Evolutionary conservation across 116 monocot species (phyloP), one percentile per base, ranked within the genome.

Genomic region (Cymodocea nodosa): DNA sequence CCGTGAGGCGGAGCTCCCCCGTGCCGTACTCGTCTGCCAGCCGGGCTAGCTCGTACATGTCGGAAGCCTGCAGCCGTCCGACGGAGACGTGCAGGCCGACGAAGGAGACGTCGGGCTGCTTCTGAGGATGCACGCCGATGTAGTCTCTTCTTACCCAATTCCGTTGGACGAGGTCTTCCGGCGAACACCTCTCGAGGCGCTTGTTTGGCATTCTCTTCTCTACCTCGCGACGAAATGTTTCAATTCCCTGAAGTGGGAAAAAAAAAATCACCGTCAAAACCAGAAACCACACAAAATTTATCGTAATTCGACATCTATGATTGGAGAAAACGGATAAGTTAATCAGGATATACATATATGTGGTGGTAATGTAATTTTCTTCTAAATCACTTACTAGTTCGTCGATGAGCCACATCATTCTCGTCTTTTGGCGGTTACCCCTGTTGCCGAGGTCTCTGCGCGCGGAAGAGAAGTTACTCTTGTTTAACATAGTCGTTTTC

Each of bases 391-490:
- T 83, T 59, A 87, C 88, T n/a, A 95, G 81, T 82, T 95, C 95
- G 62, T 90, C 90, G 22, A 95, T 95, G 20, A 95, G 83, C 90
- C 95, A 95, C 95, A 95, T 95, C 95, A 95, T 90, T 55, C 95
- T 76, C 0, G 95, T 95, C 66, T 82, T 95, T 77, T 95, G 95
- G 5, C 95, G 82, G 66, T 90, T 87, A 9, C 90, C 90, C 24
- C 90, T 75, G 55, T 49, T 79, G 24, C 95, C 90, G 17, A 95
- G 90, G 55, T 95, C 95, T n/a, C 87, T 67, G 22, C 12, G 44
- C 64, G 22, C 12, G 44, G 8, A 12, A 44, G 12, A 44, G 6
- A 44, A 4, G 39, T 39, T 2, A 39, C 0, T 39, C 0, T 6
- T 39, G 0, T 9, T 39, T 39, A 39, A 39, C n/a, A n/a, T n/a